A percentile compares a stretch with the other conserved stretches of the same genome.
Conservation (phyloP, 441 rosid species). For the Biscutella laevigata region DNA sequence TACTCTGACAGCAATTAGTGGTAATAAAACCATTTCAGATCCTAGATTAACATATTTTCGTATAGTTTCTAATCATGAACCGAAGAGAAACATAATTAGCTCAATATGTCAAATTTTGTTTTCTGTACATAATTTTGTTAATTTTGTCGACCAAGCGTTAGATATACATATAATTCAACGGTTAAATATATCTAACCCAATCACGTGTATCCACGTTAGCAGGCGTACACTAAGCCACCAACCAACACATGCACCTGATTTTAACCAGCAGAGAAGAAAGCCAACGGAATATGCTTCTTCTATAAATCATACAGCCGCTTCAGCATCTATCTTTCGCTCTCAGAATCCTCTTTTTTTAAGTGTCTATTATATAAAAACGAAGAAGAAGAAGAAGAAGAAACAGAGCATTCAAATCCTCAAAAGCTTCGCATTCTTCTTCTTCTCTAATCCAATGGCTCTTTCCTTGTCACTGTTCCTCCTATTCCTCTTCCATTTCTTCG, state of each 20-base stretch:
- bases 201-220: background rate
- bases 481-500: slow-evolving; percentile 23
- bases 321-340: slow-evolving; percentile 3
- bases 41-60: background rate
- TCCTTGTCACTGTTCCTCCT: slow-evolving; percentile 19
- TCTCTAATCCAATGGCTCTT: slow-evolving; percentile 32
- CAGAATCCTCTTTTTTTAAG: background rate
- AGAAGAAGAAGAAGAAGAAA: slow-evolving; percentile 24
- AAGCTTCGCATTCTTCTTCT: slow-evolving; percentile 5
- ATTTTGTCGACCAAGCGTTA: too few species aligned
- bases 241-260: slow-evolving; percentile 13
- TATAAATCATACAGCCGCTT: slow-evolving; percentile 19
- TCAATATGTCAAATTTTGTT: background rate
- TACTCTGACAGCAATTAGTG: background rate
- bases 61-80: background rate
- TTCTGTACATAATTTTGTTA: background rate
- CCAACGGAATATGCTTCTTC: background rate
- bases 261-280: background rate
- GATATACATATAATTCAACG: too few species aligned
- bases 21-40: background rate
- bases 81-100: background rate
- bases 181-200: background rate
- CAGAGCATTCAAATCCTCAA: background rate
- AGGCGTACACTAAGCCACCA: slow-evolving; percentile 14
- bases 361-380: background rate